A percentile compares a stretch with the other conserved stretches of the same genome.
Evolutionary conservation across 106 monocot genomes (phyloP).

Genomic region (Dendrobium chrysotoxum): DNA sequence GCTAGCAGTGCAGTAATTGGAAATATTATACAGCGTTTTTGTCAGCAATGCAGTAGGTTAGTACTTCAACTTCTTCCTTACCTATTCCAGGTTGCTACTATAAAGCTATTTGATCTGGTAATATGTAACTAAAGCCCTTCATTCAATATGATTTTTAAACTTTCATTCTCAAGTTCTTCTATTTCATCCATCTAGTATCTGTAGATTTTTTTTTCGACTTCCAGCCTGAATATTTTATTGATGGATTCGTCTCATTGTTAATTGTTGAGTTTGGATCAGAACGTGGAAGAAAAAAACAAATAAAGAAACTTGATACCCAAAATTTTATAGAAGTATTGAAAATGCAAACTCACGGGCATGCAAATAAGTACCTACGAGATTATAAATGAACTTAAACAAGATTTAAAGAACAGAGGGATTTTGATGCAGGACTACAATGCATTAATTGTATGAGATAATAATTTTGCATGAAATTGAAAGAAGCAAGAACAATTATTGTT

Average conservation of each 20-base stretch:
- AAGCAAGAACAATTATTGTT: too few species aligned
- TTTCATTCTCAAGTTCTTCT: too few species aligned
- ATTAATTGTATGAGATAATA: too few species aligned
- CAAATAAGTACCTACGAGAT: not conserved
- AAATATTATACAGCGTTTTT: conserved; percentile 46
- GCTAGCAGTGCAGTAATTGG: conserved; percentile 39
- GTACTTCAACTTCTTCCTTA: conserved; percentile 1
- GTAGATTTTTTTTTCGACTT: too few species aligned
- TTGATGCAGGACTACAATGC: too few species aligned
- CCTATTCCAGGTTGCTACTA: too few species aligned
- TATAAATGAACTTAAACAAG: not conserved
- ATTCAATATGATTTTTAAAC: not conserved
- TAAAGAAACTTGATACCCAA: not conserved
- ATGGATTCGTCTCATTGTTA: not conserved
- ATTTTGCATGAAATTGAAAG: too few species aligned
- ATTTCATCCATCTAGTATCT: too few species aligned
- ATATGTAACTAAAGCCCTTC: not conserved
- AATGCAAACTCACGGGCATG: not conserved
- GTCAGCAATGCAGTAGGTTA: conserved; percentile 74
- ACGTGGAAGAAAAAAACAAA: not conserved
- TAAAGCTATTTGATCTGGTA: not conserved
- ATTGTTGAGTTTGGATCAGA: not conserved
- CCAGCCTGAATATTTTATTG: not conserved
- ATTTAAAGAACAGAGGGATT: not conserved
- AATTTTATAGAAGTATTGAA: not conserved